Evolutionary conservation across 1,284 basidiomycete genomes (phyloP).

Genomic region (Ganoderma lingzhi): DNA sequence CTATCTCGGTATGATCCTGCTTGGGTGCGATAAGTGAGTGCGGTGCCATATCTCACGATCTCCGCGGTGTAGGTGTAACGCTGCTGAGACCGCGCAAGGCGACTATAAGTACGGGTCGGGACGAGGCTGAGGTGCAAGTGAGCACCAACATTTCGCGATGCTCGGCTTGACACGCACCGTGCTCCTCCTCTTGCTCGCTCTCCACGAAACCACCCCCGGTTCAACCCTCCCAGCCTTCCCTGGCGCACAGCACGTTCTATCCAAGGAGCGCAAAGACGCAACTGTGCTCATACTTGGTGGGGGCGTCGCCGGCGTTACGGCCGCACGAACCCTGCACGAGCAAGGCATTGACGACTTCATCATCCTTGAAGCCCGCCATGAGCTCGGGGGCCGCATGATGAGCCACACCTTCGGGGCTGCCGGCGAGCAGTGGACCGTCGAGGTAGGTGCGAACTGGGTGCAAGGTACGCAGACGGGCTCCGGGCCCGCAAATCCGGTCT

Average conservation of each 20-base stretch:
- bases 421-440: constrained; percentile 53
- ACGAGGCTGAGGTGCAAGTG: background rate
- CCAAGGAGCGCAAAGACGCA: constrained; percentile 32
- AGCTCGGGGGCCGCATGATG: constrained; percentile 70
- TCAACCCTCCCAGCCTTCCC: constrained; percentile 2
- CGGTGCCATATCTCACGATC: constrained; percentile 9
- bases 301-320: constrained; percentile 71
- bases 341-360: constrained; percentile 67
- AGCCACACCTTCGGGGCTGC: constrained; percentile 52
- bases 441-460: constrained; percentile 77
- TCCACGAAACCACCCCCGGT: background rate
- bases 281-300: constrained; percentile 66
- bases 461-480: constrained; percentile 66
- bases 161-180: background rate
- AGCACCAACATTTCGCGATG: background rate
- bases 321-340: constrained; percentile 66
- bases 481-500: constrained; percentile 68
- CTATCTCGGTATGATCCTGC: background rate
- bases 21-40: constrained; percentile 13
- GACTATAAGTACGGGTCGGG: constrained; percentile 4
- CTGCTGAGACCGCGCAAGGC: background rate
- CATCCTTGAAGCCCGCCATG: constrained; percentile 64
- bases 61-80: background rate
- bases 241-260: constrained; percentile 15
- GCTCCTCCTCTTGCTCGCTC: constrained; percentile 3